Base-by-base conservation (phyloP, 305 asterid genomes). In the Fraxinus platypoda region DNA sequence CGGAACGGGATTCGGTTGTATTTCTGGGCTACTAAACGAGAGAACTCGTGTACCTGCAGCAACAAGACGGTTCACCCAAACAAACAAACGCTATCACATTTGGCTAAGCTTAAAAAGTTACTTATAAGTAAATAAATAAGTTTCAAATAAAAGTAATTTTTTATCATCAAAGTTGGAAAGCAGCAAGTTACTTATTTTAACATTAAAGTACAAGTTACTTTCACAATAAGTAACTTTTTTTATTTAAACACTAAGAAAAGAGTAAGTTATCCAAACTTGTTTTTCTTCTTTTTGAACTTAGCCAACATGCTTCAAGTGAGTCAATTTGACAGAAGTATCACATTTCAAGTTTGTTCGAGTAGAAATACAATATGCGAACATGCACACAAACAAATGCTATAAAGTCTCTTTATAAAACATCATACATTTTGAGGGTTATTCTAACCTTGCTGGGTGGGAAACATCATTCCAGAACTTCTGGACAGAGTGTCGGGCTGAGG, bases 391-490 rank as follows among this genome's bases (percentile, higher is more conserved):
- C 25, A 54, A 54, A 54, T 54, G 64, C 25, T n/a, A 54, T n/a
- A 4, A 4, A 52, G 64, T 6, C 64, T 4, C 64, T 52, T 17
- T 49, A 4, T 49, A 49, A 52, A 52, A n/a, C 3, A 52, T 52
- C 64, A 17, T 52, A 52, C 9, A 52, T n/a, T 52, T 52, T 54
- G 9, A 54, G 11, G 25, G 25, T 5, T 54, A n/a, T 54, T 70
- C 38, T 70, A 30, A 70, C 92, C 92, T 89, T 86, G 90, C 68
- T 85, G 85, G 80, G 83, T 52, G 21, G 89, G 80, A 59, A 85
- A 82, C 62, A 81, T 74, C 84, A 87, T 23, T 78, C 87, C 87
- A 30, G 90, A 76, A 80, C 38, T 89, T 76, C 86, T 84, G 62
- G 85, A 79, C 66, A 84, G 77, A 11, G 83, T 2, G 34, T 89